Percentiles rank a stretch among this genome's conserved stretches.
Conservation (phyloP, 2,329 filamentous ascomycete species). For the Verticillium zaregamsianum region DNA sequence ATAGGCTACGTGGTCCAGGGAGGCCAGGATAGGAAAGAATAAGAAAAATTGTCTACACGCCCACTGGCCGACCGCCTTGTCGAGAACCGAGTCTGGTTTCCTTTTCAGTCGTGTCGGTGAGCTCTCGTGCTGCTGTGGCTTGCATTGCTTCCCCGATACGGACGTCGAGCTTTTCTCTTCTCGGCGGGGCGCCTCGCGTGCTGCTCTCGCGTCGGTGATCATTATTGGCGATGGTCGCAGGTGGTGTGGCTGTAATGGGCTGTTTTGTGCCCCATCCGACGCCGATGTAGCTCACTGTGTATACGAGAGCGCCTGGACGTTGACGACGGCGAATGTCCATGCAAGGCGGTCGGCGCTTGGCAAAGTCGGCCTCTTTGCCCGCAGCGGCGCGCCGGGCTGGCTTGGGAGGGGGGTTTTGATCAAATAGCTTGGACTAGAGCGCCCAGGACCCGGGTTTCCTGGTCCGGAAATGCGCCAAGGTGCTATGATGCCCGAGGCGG, state of each 20-base stretch:
- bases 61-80: too few relatives aligned
- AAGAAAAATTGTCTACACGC: too few relatives aligned
- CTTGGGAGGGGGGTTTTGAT: too few relatives aligned
- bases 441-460: neutral
- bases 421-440: too few relatives aligned
- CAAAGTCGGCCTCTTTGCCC: neutral
- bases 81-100: neutral
- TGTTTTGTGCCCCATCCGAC: neutral
- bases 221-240: neutral
- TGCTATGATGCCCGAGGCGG: too few relatives aligned
- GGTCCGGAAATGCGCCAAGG: neutral
- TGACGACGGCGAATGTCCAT: neutral
- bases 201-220: neutral
- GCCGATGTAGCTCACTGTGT: neutral
- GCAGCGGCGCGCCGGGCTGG: neutral
- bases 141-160: neutral
- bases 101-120: neutral
- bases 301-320: neutral
- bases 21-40: too few relatives aligned
- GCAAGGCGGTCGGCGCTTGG: neutral
- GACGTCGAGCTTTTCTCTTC: neutral
- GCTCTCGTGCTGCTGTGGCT: neutral
- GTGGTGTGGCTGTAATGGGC: neutral
- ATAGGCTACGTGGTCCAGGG: too few relatives aligned
- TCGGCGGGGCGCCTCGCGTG: neutral